A percentile compares a stretch with the other conserved stretches of the same genome.
phyloP scores from a whole-genome alignment of 2,329 filamentous ascomycete species.

The Cladosporium sp. region DNA sequence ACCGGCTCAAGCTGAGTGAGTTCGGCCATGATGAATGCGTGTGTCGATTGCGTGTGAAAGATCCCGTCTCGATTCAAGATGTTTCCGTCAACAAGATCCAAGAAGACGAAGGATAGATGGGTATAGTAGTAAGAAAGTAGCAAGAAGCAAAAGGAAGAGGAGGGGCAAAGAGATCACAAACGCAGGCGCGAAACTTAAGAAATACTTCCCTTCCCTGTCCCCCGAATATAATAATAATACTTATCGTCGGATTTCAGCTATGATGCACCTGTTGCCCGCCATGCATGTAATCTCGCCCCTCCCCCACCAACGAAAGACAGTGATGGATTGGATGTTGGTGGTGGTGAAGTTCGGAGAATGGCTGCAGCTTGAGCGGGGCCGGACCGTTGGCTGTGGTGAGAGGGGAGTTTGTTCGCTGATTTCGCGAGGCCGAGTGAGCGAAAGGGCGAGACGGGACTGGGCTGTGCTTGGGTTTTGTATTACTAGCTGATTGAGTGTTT shows the following conservation, averaged over 20 bases:
- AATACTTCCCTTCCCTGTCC: too few relatives aligned
- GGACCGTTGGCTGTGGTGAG: too few relatives aligned
- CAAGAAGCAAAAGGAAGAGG: not conserved
- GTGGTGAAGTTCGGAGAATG: too few relatives aligned
- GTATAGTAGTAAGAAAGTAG: not conserved
- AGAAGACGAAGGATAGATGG: too few relatives aligned
- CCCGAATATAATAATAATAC: too few relatives aligned
- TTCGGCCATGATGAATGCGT: conserved; percentile 8
- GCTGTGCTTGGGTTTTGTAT: too few relatives aligned
- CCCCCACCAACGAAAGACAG: not conserved
- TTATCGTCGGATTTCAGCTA: conserved; percentile 7
- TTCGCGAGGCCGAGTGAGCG: conserved; percentile 8
- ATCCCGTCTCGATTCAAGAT: too few relatives aligned
- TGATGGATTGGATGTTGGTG: too few relatives aligned
- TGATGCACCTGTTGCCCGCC: conserved; percentile 1
- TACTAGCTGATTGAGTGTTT: too few relatives aligned
- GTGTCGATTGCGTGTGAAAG: not conserved
- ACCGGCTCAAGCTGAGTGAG: conserved; percentile 26
- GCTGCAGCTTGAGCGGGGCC: conserved; percentile 12
- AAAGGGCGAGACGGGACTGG: too few relatives aligned
- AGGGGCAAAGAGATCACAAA: not conserved
- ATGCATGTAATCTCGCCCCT: not conserved
- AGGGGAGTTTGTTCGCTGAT: conserved; percentile 13
- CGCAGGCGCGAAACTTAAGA: too few relatives aligned
- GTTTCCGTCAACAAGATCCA: too few relatives aligned